A percentile compares a stretch with the other conserved stretches of the same genome.
Evolutionary conservation across 352 stramenopile genomes (phyloP).

Genomic region (Globisporangium middletonii): DNA sequence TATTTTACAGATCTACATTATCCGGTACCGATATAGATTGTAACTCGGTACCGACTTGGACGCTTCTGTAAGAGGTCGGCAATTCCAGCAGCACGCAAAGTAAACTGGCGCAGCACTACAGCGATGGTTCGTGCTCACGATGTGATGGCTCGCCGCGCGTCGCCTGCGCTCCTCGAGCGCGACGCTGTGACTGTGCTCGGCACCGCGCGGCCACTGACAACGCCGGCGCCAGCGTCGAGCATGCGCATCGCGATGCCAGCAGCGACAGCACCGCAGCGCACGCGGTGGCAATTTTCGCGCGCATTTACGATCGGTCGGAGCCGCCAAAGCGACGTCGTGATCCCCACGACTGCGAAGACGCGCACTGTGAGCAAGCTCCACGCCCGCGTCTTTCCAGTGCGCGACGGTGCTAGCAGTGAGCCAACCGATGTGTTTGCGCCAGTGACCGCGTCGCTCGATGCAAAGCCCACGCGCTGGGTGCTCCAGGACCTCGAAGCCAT

Average conservation of each 20-base stretch:
- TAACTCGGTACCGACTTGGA: not conserved
- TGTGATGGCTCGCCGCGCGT: conserved; percentile 5
- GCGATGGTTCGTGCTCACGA: not conserved
- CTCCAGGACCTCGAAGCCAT: conserved; percentile 76
- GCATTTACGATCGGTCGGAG: conserved; percentile 71
- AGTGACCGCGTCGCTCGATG: conserved; percentile 7
- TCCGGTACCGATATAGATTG: not conserved
- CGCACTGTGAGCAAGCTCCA: conserved; percentile 75
- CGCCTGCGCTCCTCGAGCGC: not conserved
- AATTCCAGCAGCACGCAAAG: not conserved
- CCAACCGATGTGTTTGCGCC: not conserved
- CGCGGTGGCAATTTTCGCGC: conserved; percentile 34
- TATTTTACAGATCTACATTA: too few species aligned
- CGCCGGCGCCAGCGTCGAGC: not conserved
- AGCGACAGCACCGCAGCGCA: not conserved
- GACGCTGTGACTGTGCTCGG: conserved; percentile 2
- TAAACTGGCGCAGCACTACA: not conserved
- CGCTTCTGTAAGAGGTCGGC: too few species aligned
- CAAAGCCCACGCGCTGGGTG: conserved; percentile 43
- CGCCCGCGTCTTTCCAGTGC: conserved; percentile 46
- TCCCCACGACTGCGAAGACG: conserved; percentile 62
- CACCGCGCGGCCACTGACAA: not conserved
- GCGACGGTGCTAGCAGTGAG: not conserved
- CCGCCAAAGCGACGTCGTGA: conserved; percentile 61
- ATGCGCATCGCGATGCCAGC: not conserved